These are phyloP conservation scores for Comarum palustre DNA, from an alignment of 306 rosid genomes.

Conservation along the genomic window DNA sequence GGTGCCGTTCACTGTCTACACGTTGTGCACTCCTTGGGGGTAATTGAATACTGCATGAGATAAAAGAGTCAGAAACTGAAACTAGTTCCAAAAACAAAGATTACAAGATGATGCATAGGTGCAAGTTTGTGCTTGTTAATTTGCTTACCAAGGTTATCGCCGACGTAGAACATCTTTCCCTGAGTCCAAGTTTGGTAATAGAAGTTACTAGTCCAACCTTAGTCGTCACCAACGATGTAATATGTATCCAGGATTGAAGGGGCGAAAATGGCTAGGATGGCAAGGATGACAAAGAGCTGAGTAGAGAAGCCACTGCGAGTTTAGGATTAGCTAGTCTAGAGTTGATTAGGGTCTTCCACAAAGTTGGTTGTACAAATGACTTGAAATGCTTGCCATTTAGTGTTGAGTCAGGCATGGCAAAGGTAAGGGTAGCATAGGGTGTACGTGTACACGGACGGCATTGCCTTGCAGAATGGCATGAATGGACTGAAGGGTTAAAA, in stretches of 20 bases:
- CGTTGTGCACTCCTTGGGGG: conserved; percentile 33
- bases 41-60: conserved; percentile 41
- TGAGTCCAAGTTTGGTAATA: conserved; percentile 44
- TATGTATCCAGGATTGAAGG: conserved; percentile 34
- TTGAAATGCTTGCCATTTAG: not conserved
- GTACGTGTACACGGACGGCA: conserved; percentile 3
- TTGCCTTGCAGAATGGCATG: not conserved
- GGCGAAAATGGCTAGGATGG: conserved; percentile 20
- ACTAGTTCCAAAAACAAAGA: not conserved
- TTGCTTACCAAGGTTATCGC: conserved; percentile 44
- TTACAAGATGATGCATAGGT: not conserved
- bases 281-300: conserved; percentile 21
- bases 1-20: conserved; percentile 38
- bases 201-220: conserved; percentile 40
- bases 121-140: not conserved
- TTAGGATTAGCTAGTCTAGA: not conserved
- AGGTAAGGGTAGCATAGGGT: not conserved
- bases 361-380: not conserved
- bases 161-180: conserved; percentile 41
- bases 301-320: conserved; percentile 31
- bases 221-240: conserved; percentile 36
- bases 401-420: not conserved
- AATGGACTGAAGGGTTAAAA: not conserved
- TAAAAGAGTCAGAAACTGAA: not conserved
- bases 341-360: not conserved